Conservation (phyloP, 2,329 filamentous ascomycete species). For the Fusarium bactridioides region DNA sequence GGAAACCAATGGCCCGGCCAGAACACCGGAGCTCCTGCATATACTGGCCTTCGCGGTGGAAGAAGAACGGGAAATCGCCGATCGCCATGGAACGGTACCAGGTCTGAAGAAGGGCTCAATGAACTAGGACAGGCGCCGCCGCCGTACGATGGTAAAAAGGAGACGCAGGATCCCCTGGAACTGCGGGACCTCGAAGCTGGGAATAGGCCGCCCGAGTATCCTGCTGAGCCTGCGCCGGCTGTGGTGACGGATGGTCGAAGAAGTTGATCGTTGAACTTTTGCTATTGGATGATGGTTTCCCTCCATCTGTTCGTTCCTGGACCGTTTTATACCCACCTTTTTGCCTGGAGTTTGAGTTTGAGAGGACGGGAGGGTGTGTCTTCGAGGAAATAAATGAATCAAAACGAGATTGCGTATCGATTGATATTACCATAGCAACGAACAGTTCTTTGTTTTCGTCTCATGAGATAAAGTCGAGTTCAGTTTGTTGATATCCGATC, state of each 20-base stretch:
- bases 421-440: neutral
- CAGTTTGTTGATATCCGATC: neutral
- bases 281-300: neutral
- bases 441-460: neutral
- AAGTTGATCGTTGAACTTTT: neutral
- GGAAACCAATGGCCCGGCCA: slow-evolving; percentile 18
- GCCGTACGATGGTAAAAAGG: slow-evolving; percentile 59
- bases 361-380: neutral
- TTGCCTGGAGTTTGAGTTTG: neutral
- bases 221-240: slow-evolving; percentile 37
- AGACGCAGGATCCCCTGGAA: slow-evolving; percentile 31
- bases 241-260: slow-evolving; percentile 32
- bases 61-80: slow-evolving; percentile 23
- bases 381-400: neutral
- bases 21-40: slow-evolving; percentile 24
- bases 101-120: slow-evolving; percentile 64
- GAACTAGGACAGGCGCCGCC: slow-evolving; percentile 72
- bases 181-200: slow-evolving; percentile 41
- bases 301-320: neutral
- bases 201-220: slow-evolving; percentile 43
- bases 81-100: slow-evolving; percentile 39
- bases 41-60: slow-evolving; percentile 30
- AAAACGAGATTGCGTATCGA: neutral
- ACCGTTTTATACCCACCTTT: neutral
- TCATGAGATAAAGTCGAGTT: neutral